Conservation (phyloP, 148 eudicot genomes). For the Chenopodium quinoa region DNA sequence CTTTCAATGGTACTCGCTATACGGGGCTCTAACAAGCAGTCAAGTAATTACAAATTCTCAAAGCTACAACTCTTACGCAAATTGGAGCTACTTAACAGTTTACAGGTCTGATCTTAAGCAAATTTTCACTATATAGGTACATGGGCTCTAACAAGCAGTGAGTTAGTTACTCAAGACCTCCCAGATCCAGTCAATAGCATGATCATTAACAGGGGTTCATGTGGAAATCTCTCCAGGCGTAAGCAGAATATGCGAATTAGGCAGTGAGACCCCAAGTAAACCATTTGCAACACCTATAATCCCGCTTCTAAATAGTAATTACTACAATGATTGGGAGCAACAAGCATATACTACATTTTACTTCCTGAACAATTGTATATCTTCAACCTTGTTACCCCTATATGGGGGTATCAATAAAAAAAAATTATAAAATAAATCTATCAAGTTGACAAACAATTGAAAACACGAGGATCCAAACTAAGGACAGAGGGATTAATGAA, state of each 20-base stretch:
- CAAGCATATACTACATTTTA: not conserved
- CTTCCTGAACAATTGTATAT: not conserved
- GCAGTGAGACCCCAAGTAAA: not conserved
- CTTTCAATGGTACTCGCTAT: not conserved
- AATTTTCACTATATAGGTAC: not conserved
- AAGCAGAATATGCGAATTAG: not conserved
- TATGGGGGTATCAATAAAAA: not conserved
- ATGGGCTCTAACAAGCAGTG: not conserved
- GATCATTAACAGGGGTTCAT: not conserved
- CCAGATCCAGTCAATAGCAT: not conserved
- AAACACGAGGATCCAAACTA: not conserved
- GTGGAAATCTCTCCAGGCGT: not conserved
- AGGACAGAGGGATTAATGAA: not conserved
- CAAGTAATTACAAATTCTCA: not conserved
- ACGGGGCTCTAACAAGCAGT: not conserved
- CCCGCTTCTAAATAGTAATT: not conserved
- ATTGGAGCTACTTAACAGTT: not conserved
- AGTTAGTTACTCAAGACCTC: not conserved
- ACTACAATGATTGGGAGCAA: not conserved
- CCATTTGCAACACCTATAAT: not conserved
- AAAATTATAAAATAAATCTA: not conserved
- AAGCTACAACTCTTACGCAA: not conserved
- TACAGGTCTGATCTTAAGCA: not conserved
- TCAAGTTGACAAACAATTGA: not conserved
- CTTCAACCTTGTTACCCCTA: not conserved